A percentile compares a stretch with the other conserved stretches of the same genome.
Conservation (phyloP, 1,284 basidiomycete species). For the Wallemia hederae region DNA sequence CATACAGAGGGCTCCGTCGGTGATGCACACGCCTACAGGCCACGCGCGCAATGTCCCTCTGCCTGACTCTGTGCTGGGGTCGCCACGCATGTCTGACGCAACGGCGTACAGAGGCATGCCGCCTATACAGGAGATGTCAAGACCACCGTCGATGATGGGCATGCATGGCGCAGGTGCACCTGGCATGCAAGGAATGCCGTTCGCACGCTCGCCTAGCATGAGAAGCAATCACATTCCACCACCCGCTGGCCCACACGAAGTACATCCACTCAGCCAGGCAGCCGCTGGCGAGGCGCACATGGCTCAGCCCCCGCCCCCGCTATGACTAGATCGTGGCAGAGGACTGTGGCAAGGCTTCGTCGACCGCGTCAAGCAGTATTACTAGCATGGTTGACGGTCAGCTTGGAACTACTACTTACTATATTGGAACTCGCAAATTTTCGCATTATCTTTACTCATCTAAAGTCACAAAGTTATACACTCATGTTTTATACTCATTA, state of each 20-base stretch:
- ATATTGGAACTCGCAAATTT: too few species aligned
- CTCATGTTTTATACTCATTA: too few species aligned
- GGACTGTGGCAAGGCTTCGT: neutral
- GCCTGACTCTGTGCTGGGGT: neutral
- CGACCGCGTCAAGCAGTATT: neutral
- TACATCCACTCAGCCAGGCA: neutral
- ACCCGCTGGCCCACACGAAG: neutral
- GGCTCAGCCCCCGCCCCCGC: neutral
- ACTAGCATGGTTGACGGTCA: too few species aligned
- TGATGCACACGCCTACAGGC: neutral
- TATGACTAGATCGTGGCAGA: neutral
- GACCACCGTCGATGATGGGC: too few species aligned
- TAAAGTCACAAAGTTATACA: too few species aligned
- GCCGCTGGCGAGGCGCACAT: neutral
- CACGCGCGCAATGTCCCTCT: neutral
- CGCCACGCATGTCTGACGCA: neutral
- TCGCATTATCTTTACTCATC: too few species aligned
- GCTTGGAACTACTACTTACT: too few species aligned
- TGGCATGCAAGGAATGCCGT: neutral
- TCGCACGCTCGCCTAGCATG: neutral
- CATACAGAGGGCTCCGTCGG: neutral
- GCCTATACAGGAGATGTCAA: neutral
- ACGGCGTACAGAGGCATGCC: neutral
- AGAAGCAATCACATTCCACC: neutral
- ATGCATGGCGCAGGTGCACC: neutral